phyloP scores from a whole-genome alignment of 768 basidiomycete species.

The Rossbeevera mucosa region DNA sequence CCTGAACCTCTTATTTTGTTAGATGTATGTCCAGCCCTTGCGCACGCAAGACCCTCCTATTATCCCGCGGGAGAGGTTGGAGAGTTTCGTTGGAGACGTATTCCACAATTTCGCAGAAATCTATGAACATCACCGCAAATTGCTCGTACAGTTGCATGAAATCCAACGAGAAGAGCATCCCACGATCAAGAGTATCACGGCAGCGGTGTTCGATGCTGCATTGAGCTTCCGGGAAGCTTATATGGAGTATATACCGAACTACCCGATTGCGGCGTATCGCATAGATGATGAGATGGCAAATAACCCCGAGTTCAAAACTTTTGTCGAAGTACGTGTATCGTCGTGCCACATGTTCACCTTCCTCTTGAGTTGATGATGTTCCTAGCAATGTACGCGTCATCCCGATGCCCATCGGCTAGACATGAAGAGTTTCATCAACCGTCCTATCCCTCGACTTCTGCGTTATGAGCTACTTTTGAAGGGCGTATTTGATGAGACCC shows the following conservation, averaged over 20 bases:
- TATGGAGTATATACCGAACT: conserved; percentile 89
- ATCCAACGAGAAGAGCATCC: conserved; percentile 89
- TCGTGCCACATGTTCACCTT: background rate
- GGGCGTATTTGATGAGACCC: conserved; percentile 72
- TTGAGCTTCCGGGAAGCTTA: conserved; percentile 91
- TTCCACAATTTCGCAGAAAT: conserved; percentile 86
- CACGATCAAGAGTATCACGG: conserved; percentile 71
- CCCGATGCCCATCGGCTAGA: conserved; percentile 78
- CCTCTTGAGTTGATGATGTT: conserved; percentile 1
- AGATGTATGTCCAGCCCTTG: conserved; percentile 83
- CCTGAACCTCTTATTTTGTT: conserved; percentile 6
- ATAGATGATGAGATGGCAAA: conserved; percentile 85
- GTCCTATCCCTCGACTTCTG: conserved; percentile 84
- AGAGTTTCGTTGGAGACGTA: conserved; percentile 77
- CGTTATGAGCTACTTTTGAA: conserved; percentile 86
- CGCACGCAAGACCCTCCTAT: conserved; percentile 71
- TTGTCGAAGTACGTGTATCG: conserved; percentile 63
- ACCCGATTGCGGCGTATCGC: conserved; percentile 84
- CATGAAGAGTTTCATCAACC: conserved; percentile 90
- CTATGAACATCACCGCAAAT: conserved; percentile 63
- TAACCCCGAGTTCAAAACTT: conserved; percentile 74
- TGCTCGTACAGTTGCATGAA: conserved; percentile 78
- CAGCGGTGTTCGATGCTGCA: conserved; percentile 81
- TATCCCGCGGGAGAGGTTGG: conserved; percentile 63
- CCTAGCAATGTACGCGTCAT: conserved; percentile 51